phyloP scores from a whole-genome alignment of 306 rosid species.

The Trifolium dubium region DNA sequence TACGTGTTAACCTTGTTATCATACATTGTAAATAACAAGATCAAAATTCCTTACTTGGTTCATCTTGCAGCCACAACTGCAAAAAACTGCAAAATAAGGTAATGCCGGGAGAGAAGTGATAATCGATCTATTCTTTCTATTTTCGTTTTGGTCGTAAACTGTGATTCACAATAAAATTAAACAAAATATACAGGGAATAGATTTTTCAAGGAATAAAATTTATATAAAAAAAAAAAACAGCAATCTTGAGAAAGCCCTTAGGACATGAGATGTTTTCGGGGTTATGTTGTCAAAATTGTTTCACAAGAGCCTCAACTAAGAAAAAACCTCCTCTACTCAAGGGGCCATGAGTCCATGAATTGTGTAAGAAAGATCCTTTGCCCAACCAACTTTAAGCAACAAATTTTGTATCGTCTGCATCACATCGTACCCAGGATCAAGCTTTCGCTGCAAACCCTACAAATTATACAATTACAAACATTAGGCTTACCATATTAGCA shows the following conservation, averaged over 20 bases:
- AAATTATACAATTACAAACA: constrained; percentile 38
- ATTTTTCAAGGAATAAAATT: constrained; percentile 16
- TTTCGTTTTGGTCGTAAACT: constrained; percentile 37
- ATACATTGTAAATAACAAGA: background rate
- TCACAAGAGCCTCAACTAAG: constrained; percentile 39
- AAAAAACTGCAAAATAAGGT: background rate
- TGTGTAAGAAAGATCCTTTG: constrained; percentile 85
- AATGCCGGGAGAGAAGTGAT: constrained; percentile 2
- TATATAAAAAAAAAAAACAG: background rate
- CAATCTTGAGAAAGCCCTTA: constrained; percentile 35
- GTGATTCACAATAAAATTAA: constrained; percentile 42
- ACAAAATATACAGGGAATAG: constrained; percentile 41
- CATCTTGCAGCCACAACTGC: constrained; percentile 6
- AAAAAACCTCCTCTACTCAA: constrained; percentile 46
- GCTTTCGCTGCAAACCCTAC: constrained; percentile 98
- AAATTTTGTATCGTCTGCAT: constrained; percentile 92
- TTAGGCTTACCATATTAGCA: constrained; percentile 32
- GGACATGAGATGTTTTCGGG: constrained; percentile 39
- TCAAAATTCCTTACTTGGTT: constrained; percentile 10
- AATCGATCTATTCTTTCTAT: constrained; percentile 42
- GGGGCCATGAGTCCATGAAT: constrained; percentile 99
- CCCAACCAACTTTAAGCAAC: constrained; percentile 95
- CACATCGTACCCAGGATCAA: constrained; percentile 87
- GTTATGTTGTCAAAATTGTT: constrained; percentile 66
- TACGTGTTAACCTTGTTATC: background rate